Conservation (phyloP, 257 asterid genomes). For the Fraxinus excelsior region DNA sequence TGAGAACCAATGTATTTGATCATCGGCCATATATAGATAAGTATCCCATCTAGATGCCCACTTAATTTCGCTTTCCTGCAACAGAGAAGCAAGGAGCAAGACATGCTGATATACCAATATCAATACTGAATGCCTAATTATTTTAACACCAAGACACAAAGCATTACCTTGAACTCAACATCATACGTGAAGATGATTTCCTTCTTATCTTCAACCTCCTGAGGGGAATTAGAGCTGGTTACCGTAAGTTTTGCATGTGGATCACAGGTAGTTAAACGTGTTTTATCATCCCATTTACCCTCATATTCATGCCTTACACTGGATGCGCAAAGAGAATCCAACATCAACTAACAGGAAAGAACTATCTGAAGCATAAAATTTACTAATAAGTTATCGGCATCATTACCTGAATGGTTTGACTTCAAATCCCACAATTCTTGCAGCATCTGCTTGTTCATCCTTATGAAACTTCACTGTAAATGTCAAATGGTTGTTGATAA, state of each 20-base stretch:
- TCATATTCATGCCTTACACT: conserved; percentile 44
- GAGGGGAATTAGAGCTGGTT: conserved; percentile 25
- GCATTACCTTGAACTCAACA: conserved; percentile 76
- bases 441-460: not conserved
- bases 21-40: conserved; percentile 85
- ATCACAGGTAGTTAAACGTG: conserved; percentile 71
- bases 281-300: conserved; percentile 58
- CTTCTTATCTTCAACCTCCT: conserved; percentile 70
- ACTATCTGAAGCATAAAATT: not conserved
- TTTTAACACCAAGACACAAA: not conserved
- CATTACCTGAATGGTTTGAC: conserved; percentile 4
- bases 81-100: conserved; percentile 8
- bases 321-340: conserved; percentile 19
- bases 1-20: conserved; percentile 41
- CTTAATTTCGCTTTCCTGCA: conserved; percentile 81
- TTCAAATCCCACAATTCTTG: not conserved
- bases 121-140: not conserved
- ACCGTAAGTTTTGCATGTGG: conserved; percentile 79
- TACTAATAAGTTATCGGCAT: not conserved
- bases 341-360: conserved; percentile 14
- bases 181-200: conserved; percentile 86
- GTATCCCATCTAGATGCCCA: conserved; percentile 99
- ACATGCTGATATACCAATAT: not conserved
- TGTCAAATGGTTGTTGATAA: conserved; percentile 1
- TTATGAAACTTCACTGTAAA: conserved; percentile 7